phyloP scores from a whole-genome alignment of 2,329 filamentous ascomycete genomes.

The Chrysoporthe deuterocubensis region DNA sequence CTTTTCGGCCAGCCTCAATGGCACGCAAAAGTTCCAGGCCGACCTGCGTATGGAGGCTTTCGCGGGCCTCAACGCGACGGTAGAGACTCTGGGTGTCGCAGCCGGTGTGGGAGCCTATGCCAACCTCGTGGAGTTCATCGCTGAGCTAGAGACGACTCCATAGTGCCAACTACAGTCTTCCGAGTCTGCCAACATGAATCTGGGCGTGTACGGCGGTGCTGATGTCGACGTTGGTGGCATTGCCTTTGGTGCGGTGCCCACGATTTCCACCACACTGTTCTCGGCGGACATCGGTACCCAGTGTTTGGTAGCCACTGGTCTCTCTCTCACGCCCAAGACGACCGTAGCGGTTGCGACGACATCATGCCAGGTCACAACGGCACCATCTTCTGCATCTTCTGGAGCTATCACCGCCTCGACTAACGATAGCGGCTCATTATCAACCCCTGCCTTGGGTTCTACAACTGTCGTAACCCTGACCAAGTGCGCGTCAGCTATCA shows the following conservation, averaged over 20 bases:
- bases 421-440: neutral
- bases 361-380: neutral
- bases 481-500: conserved; percentile 7
- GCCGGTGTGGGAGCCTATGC: conserved; percentile 16
- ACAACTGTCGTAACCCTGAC: conserved; percentile 13
- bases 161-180: conserved; percentile 13
- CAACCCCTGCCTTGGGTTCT: neutral
- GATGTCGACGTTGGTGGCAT: neutral
- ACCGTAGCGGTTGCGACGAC: neutral
- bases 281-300: conserved; percentile 12
- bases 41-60: conserved; percentile 17
- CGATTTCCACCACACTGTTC: conserved; percentile 22
- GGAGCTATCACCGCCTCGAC: neutral
- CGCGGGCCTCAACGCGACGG: conserved; percentile 10
- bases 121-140: conserved; percentile 24
- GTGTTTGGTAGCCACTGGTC: conserved; percentile 13
- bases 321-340: neutral
- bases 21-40: conserved; percentile 16
- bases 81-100: neutral
- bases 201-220: conserved; percentile 17
- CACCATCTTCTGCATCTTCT: neutral
- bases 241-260: conserved; percentile 15
- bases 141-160: conserved; percentile 3
- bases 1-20: conserved; percentile 12
- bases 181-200: conserved; percentile 18